phyloP scores from a whole-genome alignment of 1,284 basidiomycete genomes.

The Athelia psychrophila region DNA sequence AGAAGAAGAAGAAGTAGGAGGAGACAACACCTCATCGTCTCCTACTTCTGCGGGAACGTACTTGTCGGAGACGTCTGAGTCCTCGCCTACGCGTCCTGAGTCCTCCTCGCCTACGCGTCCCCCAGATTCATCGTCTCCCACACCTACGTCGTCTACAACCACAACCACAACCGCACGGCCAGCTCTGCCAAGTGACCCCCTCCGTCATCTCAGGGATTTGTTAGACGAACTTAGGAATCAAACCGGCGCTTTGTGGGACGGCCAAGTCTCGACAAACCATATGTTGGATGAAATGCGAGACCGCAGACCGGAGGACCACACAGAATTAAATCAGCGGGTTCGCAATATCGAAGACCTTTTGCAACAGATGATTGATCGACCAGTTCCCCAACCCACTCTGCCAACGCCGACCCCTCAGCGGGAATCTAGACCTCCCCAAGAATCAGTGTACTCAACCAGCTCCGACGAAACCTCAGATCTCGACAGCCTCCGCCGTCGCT shows the following conservation, averaged over 20 bases:
- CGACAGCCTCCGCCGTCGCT: slow-evolving; percentile 18
- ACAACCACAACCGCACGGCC: slow-evolving; percentile 46
- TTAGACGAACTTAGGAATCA: slow-evolving; percentile 51
- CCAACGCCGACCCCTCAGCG: too few relatives aligned
- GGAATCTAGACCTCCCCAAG: neutral
- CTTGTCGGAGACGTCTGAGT: slow-evolving; percentile 13
- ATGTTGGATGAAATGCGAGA: slow-evolving; percentile 41
- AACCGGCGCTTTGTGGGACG: slow-evolving; percentile 50
- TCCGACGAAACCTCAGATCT: slow-evolving; percentile 19
- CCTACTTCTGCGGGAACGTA: slow-evolving; percentile 24
- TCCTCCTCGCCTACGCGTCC: slow-evolving; percentile 7
- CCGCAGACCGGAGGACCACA: slow-evolving; percentile 2
- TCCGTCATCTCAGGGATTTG: slow-evolving; percentile 32
- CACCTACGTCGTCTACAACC: slow-evolving; percentile 38
- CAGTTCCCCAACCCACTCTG: neutral
- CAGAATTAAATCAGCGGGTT: neutral
- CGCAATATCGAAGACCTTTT: slow-evolving; percentile 1
- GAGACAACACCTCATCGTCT: slow-evolving; percentile 3
- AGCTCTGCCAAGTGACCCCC: slow-evolving; percentile 28
- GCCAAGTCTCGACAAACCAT: slow-evolving; percentile 54
- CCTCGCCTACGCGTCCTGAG: slow-evolving; percentile 24
- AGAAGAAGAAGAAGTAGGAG: too few relatives aligned
- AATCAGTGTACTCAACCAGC: slow-evolving; percentile 2
- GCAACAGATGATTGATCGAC: neutral
- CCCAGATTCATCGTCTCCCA: slow-evolving; percentile 18